Percentiles rank a stretch among this genome's conserved stretches.
phyloP scores from a whole-genome alignment of 2,329 filamentous ascomycete genomes.

The Paraconiothyrium brasiliense region DNA sequence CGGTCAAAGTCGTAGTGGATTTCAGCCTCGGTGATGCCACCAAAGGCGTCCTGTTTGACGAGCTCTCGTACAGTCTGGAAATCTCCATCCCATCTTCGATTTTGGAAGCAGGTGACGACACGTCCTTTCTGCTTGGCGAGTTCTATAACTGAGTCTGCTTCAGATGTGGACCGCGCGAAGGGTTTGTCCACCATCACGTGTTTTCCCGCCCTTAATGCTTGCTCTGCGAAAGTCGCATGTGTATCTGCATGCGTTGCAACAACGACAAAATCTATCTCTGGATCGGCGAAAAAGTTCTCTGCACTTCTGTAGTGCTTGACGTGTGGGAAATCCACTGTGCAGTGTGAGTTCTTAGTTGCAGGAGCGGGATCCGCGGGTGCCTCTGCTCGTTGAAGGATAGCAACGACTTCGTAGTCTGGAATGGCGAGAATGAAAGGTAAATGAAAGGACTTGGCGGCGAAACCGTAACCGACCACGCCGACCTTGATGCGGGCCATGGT shows the following conservation, averaged over 20 bases:
- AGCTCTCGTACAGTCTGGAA: not conserved
- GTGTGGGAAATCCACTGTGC: constrained; percentile 10
- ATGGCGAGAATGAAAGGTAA: constrained; percentile 8
- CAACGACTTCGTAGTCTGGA: not conserved
- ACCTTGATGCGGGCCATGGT: constrained; percentile 12
- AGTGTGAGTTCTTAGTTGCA: constrained; percentile 2
- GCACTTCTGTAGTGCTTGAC: constrained; percentile 5
- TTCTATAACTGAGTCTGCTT: constrained; percentile 6
- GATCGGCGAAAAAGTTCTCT: constrained; percentile 11
- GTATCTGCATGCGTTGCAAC: constrained; percentile 12
- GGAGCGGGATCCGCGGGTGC: not conserved
- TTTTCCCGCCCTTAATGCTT: constrained; percentile 9
- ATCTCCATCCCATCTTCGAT: constrained; percentile 8
- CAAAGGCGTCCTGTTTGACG: not conserved
- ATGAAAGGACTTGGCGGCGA: constrained; percentile 12
- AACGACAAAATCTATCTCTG: constrained; percentile 10
- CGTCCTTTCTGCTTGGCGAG: constrained; percentile 1
- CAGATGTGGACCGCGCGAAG: not conserved
- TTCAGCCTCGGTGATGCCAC: not conserved
- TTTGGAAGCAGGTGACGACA: constrained; percentile 13
- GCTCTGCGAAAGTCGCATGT: constrained; percentile 9
- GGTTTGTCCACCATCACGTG: constrained; percentile 16
- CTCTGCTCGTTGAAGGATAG: not conserved
- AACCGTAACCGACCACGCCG: constrained; percentile 12
- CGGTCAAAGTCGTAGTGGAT: not conserved